Percentiles rank a stretch among this genome's conserved stretches.
Evolutionary conservation across 192 early-diverging fungal species (phyloP).

Genomic region (Entrophospora sp.): DNA sequence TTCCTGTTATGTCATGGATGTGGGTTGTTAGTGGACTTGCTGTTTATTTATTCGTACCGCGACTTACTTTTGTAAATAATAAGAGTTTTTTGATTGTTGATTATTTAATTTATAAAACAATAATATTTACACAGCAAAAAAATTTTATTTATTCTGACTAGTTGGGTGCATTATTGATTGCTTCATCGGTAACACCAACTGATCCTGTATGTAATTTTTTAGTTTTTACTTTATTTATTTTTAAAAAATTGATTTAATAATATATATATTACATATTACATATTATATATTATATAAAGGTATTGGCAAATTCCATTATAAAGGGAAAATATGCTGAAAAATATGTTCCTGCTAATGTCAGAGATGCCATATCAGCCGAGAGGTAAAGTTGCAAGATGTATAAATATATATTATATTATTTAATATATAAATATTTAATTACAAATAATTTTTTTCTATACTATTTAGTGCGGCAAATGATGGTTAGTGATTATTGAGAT

Average conservation of each 20-base stretch:
- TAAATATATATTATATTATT: too few relatives aligned
- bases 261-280: background rate
- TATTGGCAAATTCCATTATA: slow-evolving; percentile 81
- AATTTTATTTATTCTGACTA: slow-evolving; percentile 23
- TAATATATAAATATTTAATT: background rate
- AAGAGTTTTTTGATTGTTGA: background rate
- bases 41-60: slow-evolving; percentile 48
- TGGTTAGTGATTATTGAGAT: slow-evolving; percentile 26
- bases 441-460: background rate
- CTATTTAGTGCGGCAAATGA: slow-evolving; percentile 69
- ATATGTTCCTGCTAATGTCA: slow-evolving; percentile 61
- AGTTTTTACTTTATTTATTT: background rate
- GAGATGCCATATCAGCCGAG: slow-evolving; percentile 63
- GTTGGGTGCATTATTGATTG: slow-evolving; percentile 65
- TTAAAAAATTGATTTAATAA: background rate
- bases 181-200: slow-evolving; percentile 79
- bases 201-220: slow-evolving; percentile 62
- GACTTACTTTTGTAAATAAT: slow-evolving; percentile 36
- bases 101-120: background rate
- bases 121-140: too few relatives aligned
- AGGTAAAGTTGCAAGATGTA: too few relatives aligned
- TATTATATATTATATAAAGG: slow-evolving; percentile 13
- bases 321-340: slow-evolving; percentile 85
- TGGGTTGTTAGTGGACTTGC: slow-evolving; percentile 61
- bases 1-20: slow-evolving; percentile 76